These are phyloP conservation scores for Hypoxylon lenormandii DNA, from an alignment of 495 filamentous ascomycete genomes.

Conservation along the genomic window DNA sequence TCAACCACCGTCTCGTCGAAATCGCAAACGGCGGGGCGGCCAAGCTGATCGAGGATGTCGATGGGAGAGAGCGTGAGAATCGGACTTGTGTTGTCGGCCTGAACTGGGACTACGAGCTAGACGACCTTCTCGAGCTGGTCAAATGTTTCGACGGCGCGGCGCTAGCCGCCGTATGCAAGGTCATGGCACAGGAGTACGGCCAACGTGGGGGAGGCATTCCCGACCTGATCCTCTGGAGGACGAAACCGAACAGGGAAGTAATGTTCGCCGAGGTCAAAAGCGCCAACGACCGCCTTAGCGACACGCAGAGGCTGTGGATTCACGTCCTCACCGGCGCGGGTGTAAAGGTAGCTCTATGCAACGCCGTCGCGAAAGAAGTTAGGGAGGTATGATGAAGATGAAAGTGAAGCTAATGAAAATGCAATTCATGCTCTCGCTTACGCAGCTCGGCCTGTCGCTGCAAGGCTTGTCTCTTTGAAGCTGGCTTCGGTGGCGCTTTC, in stretches of 20 bases:
- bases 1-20: constrained; percentile 86
- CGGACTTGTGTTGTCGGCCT: constrained; percentile 88
- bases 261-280: constrained; percentile 93
- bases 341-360: constrained; percentile 86
- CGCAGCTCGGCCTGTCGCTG: not conserved
- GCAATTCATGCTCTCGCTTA: constrained; percentile 1
- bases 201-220: constrained; percentile 88
- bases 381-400: constrained; percentile 50
- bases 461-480: not conserved
- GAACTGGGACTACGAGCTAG: constrained; percentile 85
- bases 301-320: constrained; percentile 97
- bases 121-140: constrained; percentile 86
- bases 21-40: constrained; percentile 81
- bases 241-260: constrained; percentile 49
- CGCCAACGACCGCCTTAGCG: constrained; percentile 94
- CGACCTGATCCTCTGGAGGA: constrained; percentile 89
- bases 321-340: constrained; percentile 88
- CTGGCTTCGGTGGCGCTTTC: constrained; percentile 19
- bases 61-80: constrained; percentile 71
- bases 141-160: constrained; percentile 81
- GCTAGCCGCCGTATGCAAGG: constrained; percentile 85
- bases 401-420: constrained; percentile 2
- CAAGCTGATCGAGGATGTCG: constrained; percentile 73
- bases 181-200: constrained; percentile 93
- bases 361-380: constrained; percentile 83